Percentiles rank a stretch among this genome's conserved stretches.
Conservation (phyloP, 2,329 filamentous ascomycete species). For the Aspergillus nomiae region DNA sequence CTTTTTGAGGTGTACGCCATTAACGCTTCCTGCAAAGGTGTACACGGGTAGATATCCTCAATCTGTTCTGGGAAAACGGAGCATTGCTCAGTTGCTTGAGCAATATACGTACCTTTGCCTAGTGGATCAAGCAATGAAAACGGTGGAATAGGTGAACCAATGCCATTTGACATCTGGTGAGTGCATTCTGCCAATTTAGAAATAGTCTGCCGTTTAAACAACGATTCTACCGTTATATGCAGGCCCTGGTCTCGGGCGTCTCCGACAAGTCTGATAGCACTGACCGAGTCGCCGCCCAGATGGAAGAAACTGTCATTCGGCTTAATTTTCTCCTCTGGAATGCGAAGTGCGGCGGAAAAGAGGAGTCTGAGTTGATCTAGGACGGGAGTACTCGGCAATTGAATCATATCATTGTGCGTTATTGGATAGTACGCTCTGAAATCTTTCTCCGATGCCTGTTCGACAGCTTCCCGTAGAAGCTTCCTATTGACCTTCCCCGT, state of each 20-base stretch:
- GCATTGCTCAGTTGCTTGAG: neutral
- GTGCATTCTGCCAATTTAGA: neutral
- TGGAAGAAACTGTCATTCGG: conserved; percentile 24
- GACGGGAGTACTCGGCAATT: conserved; percentile 2
- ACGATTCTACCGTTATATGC: conserved; percentile 12
- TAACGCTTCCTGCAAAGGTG: conserved; percentile 38
- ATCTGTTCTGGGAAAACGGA: neutral
- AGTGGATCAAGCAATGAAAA: neutral
- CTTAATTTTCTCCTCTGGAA: neutral
- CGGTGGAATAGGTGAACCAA: neutral
- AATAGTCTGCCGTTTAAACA: neutral
- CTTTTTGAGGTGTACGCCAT: conserved; percentile 44
- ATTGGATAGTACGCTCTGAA: conserved; percentile 15
- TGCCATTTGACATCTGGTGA: neutral
- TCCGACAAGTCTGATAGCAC: conserved; percentile 23
- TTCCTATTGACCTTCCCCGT: conserved; percentile 5
- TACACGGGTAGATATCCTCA: conserved; percentile 29
- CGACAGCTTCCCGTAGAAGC: neutral
- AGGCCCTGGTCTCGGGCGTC: conserved; percentile 13
- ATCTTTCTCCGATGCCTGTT: neutral
- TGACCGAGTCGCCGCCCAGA: conserved; percentile 26
- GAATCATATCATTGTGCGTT: conserved; percentile 15
- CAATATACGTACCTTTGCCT: neutral
- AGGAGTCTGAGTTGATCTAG: conserved; percentile 18
- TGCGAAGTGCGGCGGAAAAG: conserved; percentile 3